Evolutionary conservation across 306 rosid species (phyloP), one percentile per base, ranked within the genome.

Genomic region (Malus fusca): DNA sequence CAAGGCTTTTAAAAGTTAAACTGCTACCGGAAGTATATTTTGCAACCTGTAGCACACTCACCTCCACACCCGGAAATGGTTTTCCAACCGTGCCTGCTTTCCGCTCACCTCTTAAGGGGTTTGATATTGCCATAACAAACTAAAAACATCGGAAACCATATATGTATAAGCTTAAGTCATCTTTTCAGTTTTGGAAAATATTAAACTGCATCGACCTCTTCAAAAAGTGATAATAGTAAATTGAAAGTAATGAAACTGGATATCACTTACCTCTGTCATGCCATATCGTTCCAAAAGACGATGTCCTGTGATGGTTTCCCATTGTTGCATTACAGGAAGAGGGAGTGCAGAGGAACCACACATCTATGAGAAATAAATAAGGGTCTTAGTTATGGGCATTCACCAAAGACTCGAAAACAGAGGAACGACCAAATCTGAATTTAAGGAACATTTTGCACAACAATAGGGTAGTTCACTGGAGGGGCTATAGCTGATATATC

Each of bases 121-220:
- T 92, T 74, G 98, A 86, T 84, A 95, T 81, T 81, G 98, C 87
- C 98, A 95, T 92, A 84, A 92, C 96, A 82, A 95, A 95, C 98
- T 95, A 86, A 77, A 40, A 77, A 82, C 44, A 85, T 74, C 28
- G 76, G 79, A 82, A 83, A 61, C 62, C 30, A 61, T 61, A 30
- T 79, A 23, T 18, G 25, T 33, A 30, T 5, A 77, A 42, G 56
- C 68, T 62, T 48, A 59, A 8, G 5, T 13, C 8, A 64, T 58
- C 2, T 25, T 37, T 74, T 69, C 55, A 51, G 2, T 22, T 37
- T 74, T 69, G 35, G 60, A 58, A 78, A 74, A 31, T 19, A 42
- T 40, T 70, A 67, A 75, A 69, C 44, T 31, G 30, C 40, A 64
- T 30, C 31, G 14, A 61, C 69, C 55, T 63, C 65, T 72, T 25